These are phyloP conservation scores for Lepiota venenata DNA, from an alignment of 768 basidiomycete genomes.

Conservation along the genomic window DNA sequence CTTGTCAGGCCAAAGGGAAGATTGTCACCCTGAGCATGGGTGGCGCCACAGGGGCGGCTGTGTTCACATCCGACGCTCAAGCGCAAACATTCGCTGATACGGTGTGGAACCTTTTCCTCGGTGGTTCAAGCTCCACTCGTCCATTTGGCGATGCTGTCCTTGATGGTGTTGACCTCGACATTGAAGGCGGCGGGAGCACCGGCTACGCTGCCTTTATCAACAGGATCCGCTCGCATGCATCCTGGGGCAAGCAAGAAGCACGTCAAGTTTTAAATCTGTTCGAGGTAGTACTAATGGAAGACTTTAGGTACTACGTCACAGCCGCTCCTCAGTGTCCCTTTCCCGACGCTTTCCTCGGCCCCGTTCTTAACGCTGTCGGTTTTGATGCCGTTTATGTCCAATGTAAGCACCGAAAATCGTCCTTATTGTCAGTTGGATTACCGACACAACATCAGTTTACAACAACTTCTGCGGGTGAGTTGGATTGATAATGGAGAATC, in stretches of 20 bases:
- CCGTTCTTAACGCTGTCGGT: constrained; percentile 50
- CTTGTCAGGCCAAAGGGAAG: constrained; percentile 57
- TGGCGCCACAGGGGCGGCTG: constrained; percentile 49
- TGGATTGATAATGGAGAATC: background rate
- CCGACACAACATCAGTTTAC: constrained; percentile 18
- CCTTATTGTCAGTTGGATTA: background rate
- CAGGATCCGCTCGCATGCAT: constrained; percentile 39
- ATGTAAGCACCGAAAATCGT: constrained; percentile 9
- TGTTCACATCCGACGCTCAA: constrained; percentile 49
- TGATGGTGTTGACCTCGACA: constrained; percentile 64
- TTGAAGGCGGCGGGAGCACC: constrained; percentile 51
- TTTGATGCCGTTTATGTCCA: constrained; percentile 71
- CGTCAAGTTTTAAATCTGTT: constrained; percentile 12
- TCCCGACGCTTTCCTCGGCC: constrained; percentile 55
- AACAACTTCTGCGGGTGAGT: constrained; percentile 44
- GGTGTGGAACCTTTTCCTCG: constrained; percentile 69
- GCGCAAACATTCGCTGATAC: constrained; percentile 51
- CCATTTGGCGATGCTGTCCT: constrained; percentile 65
- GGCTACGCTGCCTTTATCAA: constrained; percentile 48
- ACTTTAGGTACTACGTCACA: constrained; percentile 50
- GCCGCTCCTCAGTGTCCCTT: constrained; percentile 56
- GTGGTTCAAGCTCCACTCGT: constrained; percentile 51
- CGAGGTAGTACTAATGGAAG: background rate
- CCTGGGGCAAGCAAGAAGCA: constrained; percentile 46
- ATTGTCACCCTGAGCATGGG: constrained; percentile 46